Conservation (phyloP, 768 basidiomycete genomes). For the Tricholoma flavovirens region DNA sequence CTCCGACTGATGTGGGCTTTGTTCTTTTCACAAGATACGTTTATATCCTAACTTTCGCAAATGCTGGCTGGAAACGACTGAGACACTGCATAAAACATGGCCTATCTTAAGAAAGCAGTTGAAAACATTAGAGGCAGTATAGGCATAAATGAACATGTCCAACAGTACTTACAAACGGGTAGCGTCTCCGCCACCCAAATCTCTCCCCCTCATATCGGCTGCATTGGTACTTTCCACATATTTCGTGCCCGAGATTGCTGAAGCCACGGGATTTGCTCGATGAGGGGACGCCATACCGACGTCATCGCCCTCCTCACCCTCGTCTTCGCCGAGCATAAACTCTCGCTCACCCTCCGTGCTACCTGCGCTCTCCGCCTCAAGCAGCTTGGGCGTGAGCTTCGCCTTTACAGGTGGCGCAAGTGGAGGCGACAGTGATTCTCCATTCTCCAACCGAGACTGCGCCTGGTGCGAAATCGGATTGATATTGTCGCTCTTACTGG, state of each 20-base stretch:
- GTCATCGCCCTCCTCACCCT: slow-evolving; percentile 18
- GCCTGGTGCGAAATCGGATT: slow-evolving; percentile 41
- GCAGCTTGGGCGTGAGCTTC: slow-evolving; percentile 8
- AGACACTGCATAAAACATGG: too few species aligned
- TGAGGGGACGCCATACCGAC: neutral
- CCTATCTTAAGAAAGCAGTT: too few species aligned
- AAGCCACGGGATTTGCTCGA: neutral
- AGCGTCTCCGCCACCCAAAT: neutral
- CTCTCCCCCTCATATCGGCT: neutral
- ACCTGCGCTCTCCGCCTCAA: slow-evolving; percentile 8
- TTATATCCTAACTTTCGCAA: too few species aligned
- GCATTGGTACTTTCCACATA: neutral
- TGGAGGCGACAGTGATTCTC: slow-evolving; percentile 9
- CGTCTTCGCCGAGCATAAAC: slow-evolving; percentile 32
- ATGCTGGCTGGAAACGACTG: too few species aligned
- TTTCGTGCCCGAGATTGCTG: neutral
- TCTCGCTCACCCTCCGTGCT: slow-evolving; percentile 26
- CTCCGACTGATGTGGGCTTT: too few species aligned
- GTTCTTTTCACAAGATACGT: too few species aligned
- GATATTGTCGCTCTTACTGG: slow-evolving; percentile 19
- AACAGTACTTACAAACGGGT: neutral
- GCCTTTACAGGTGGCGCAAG: slow-evolving; percentile 11
- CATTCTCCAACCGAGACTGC: slow-evolving; percentile 14
- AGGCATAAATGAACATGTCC: neutral
- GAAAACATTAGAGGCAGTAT: too few species aligned